phyloP scores from a whole-genome alignment of 768 basidiomycete genomes.

The Mycena vitilis region DNA sequence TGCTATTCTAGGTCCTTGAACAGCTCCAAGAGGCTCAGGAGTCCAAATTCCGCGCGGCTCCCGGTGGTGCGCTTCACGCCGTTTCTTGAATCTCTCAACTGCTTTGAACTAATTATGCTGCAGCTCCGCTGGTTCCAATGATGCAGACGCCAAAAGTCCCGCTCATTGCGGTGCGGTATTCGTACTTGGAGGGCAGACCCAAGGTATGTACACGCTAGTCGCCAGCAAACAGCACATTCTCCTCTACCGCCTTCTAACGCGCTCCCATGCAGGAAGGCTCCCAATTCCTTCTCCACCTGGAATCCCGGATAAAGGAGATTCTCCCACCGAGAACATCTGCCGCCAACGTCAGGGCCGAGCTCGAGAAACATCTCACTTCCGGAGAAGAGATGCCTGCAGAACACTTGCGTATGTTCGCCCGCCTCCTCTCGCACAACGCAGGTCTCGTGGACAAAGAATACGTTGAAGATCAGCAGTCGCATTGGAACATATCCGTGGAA shows the following conservation, averaged over 20 bases:
- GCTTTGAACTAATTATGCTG: not conserved
- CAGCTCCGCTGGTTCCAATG: conserved; percentile 37
- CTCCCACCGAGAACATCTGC: conserved; percentile 24
- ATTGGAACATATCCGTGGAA: conserved; percentile 35
- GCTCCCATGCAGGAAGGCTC: conserved; percentile 29
- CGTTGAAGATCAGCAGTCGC: conserved; percentile 34
- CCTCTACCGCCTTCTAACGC: too few species aligned
- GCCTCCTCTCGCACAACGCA: conserved; percentile 36
- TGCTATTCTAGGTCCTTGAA: conserved; percentile 22
- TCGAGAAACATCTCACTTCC: conserved; percentile 23
- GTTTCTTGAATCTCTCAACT: not conserved
- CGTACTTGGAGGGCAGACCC: conserved; percentile 37
- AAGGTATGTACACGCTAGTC: conserved; percentile 18
- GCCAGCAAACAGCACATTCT: too few species aligned
- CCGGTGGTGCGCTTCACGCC: conserved; percentile 18
- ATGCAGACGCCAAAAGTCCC: conserved; percentile 36
- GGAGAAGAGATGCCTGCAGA: conserved; percentile 34
- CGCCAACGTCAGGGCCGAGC: conserved; percentile 24
- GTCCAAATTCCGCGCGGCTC: conserved; percentile 30
- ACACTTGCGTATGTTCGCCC: conserved; percentile 37
- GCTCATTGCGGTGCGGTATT: conserved; percentile 34
- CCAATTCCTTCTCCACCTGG: conserved; percentile 35
- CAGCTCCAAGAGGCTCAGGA: conserved; percentile 30
- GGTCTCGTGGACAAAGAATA: conserved; percentile 31
- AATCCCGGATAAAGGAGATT: conserved; percentile 26